Conservation (phyloP, 306 rosid genomes). For the Prunus armeniaca region DNA sequence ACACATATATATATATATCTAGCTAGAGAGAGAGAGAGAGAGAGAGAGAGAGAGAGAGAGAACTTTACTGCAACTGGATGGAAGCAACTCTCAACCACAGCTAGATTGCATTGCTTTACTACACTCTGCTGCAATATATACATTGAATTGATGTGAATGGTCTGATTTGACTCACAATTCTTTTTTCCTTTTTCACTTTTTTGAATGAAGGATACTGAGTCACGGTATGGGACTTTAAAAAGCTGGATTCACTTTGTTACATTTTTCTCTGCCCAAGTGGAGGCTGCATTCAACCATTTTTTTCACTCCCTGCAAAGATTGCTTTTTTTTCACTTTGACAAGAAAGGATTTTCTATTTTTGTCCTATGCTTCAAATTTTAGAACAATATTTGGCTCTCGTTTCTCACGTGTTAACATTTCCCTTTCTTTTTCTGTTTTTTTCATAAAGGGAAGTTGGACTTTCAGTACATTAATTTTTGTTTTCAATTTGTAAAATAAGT, state of each 20-base stretch:
- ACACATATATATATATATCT: background rate
- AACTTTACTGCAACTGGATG: background rate
- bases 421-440: background rate
- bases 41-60: background rate
- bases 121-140: background rate
- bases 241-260: background rate
- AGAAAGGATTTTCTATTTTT: background rate
- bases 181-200: background rate
- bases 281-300: background rate
- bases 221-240: background rate
- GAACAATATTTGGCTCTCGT: background rate
- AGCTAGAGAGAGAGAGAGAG: too few species aligned
- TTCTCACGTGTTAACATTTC: conserved; percentile 2
- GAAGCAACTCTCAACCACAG: background rate
- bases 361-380: background rate
- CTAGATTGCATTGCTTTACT: conserved; percentile 6
- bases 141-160: background rate
- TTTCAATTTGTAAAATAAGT: background rate
- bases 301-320: background rate
- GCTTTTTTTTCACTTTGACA: background rate
- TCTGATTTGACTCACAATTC: background rate
- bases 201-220: background rate
- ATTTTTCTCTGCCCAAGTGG: background rate
- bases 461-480: background rate
- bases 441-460: background rate